Base-by-base conservation (phyloP, 2,329 filamentous ascomycete genomes). In the Ascochyta fabae region DNA sequence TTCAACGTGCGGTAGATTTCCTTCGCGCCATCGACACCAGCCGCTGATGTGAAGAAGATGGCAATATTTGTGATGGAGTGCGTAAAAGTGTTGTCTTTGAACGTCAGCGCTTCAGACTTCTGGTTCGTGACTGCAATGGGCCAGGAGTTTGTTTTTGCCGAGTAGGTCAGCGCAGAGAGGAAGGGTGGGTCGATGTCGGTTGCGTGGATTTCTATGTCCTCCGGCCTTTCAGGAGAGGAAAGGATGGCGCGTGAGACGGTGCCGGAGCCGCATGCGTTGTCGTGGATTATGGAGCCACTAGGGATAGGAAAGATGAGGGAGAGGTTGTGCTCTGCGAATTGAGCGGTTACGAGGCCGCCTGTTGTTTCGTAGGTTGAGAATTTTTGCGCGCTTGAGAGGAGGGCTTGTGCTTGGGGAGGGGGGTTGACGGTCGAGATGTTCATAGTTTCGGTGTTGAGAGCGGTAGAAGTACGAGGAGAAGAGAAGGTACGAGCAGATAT, bases 1-100 rank as follows among this genome's bases (percentile, higher is more conserved):
- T 69, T 62, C 1, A 79, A 68, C 0, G 77, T 79, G 33, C 78
- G 70, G 51, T 67, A 63, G 26, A 79, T 70, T 50, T 79, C 76
- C 10, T 59, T 66, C 0, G 75, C 72, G 36, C 73, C 77, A 23
- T 64, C 67, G 3, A 69, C 57, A 0, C 70, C 67, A 1, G 53
- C 63, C 48, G 68, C 62, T 0, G 53, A 31, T 38, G 73, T 76
- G 58, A 77, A 77, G 50, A 78, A 65, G 41, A 79, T 68, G 6
- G 73, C 76, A 29, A 79, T 72, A 60, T 76, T 78, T 5, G 73
- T 79, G 48, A 79, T 64, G 4, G 65, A 70, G 59, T 76, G 72
- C 0, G 71, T 73, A 62, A 79, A 79, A 23, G 60, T 64, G 4
- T 65, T 59, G 48, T 76, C 71, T 3, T 51, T 41, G 38, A 72